Evolutionary conservation across 352 stramenopile species (phyloP).

Genomic region (Phytopythium cucurbitacearum): DNA sequence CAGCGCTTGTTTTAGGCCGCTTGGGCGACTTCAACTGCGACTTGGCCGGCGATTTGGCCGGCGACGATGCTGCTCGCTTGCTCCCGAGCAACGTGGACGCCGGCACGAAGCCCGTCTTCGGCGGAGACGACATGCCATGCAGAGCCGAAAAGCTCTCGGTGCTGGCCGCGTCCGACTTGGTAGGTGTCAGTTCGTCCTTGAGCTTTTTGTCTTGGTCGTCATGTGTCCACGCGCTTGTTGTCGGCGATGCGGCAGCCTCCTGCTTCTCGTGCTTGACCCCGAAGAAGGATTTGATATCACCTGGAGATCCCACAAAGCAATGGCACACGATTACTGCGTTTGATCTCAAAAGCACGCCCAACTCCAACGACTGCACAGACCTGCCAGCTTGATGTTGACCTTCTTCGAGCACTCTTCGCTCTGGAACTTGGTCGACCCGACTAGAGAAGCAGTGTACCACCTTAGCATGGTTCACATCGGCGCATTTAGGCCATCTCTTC

Average conservation of each 20-base stretch:
- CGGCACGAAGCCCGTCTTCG: slow-evolving; percentile 21
- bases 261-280: slow-evolving; percentile 31
- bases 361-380: slow-evolving; percentile 12
- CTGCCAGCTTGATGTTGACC: slow-evolving; percentile 70
- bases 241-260: slow-evolving; percentile 6
- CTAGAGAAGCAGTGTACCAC: slow-evolving; percentile 15
- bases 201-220: slow-evolving; percentile 15
- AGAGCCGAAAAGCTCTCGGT: slow-evolving; percentile 1
- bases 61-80: slow-evolving; percentile 17
- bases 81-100: slow-evolving; percentile 40
- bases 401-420: slow-evolving; percentile 69
- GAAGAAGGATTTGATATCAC: slow-evolving; percentile 71
- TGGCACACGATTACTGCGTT: background rate
- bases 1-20: background rate
- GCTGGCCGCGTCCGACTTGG: background rate
- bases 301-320: slow-evolving; percentile 14
- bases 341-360: background rate
- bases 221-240: slow-evolving; percentile 8
- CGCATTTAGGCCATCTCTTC: background rate
- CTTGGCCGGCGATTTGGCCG: slow-evolving; percentile 8
- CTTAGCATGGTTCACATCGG: too few relatives aligned
- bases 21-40: slow-evolving; percentile 15
- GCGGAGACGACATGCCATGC: slow-evolving; percentile 4
- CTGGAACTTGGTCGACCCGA: slow-evolving; percentile 74
- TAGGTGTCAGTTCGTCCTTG: background rate